Conservation (phyloP, 1,139 yeast species). For the Sugiyamaella sp. region DNA sequence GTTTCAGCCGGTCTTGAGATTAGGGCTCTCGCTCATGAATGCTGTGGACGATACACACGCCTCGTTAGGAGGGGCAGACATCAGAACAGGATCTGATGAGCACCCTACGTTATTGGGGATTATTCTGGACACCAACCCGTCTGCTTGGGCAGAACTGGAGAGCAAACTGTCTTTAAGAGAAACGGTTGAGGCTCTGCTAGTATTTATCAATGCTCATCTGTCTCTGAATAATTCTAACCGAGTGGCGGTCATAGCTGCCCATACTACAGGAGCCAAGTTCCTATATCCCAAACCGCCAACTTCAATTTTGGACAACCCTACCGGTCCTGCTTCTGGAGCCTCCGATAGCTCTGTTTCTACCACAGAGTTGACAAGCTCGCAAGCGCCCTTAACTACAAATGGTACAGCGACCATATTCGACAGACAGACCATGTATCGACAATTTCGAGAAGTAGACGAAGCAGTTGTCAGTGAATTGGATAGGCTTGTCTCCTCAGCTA, state of each 20-base stretch:
- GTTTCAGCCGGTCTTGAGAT: no score
- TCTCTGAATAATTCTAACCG: constrained; percentile 83
- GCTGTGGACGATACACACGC: constrained; percentile 46
- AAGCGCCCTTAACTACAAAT: background rate
- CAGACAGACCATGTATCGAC: constrained; percentile 70
- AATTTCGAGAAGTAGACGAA: constrained; percentile 81
- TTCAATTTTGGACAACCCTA: background rate
- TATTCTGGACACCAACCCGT: constrained; percentile 76
- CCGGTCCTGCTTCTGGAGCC: background rate
- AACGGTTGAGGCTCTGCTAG: constrained; percentile 62
- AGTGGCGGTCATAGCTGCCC: constrained; percentile 81
- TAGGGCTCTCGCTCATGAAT: no score
- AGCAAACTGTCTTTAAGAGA: constrained; percentile 52
- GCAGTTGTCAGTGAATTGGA: constrained; percentile 67
- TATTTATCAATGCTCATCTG: constrained; percentile 82
- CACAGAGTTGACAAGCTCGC: background rate
- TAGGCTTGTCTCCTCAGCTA: constrained; percentile 46
- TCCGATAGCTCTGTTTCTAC: background rate
- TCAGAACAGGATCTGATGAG: constrained; percentile 52
- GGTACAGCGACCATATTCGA: constrained; percentile 32
- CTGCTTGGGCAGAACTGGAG: constrained; percentile 66
- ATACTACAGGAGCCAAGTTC: constrained; percentile 69
- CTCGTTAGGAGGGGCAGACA: constrained; percentile 32
- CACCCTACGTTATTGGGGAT: constrained; percentile 82
- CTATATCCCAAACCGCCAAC: constrained; percentile 57